These are phyloP conservation scores for Daldinia childiae DNA, from an alignment of 495 filamentous ascomycete species.

Conservation along the genomic window DNA sequence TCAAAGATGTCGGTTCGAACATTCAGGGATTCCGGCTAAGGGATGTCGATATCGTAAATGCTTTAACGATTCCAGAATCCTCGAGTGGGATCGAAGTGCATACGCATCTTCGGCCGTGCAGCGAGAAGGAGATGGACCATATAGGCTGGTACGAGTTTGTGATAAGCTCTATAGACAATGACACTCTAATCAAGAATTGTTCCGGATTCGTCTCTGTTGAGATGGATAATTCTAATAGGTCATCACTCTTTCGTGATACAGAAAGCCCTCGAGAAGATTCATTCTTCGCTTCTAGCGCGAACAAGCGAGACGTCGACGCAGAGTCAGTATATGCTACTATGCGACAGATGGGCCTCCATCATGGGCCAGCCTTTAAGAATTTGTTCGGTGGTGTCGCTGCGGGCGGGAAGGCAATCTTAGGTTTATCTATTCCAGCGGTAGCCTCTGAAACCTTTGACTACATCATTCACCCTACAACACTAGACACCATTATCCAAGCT, in stretches of 20 bases:
- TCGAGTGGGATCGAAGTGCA: constrained; percentile 1
- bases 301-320: neutral
- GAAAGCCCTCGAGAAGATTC: neutral
- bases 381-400: constrained; percentile 12
- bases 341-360: constrained; percentile 22
- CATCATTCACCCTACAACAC: constrained; percentile 55
- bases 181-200: constrained; percentile 36
- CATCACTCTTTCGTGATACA: neutral
- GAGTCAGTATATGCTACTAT: neutral
- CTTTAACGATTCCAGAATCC: neutral
- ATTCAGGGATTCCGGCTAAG: constrained; percentile 25
- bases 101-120: constrained; percentile 47
- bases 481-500: constrained; percentile 44
- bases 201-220: constrained; percentile 40
- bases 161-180: constrained; percentile 19
- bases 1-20: constrained; percentile 7
- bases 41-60: constrained; percentile 31
- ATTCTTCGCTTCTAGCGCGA: neutral
- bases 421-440: neutral
- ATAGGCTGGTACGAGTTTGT: constrained; percentile 38
- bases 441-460: constrained; percentile 21
- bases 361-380: constrained; percentile 43
- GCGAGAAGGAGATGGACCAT: no score
- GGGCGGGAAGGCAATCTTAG: no score
- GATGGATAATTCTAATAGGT: no score